Evolutionary conservation across 2,329 filamentous ascomycete genomes (phyloP).

Genomic region (Hypomyces perniciosus): DNA sequence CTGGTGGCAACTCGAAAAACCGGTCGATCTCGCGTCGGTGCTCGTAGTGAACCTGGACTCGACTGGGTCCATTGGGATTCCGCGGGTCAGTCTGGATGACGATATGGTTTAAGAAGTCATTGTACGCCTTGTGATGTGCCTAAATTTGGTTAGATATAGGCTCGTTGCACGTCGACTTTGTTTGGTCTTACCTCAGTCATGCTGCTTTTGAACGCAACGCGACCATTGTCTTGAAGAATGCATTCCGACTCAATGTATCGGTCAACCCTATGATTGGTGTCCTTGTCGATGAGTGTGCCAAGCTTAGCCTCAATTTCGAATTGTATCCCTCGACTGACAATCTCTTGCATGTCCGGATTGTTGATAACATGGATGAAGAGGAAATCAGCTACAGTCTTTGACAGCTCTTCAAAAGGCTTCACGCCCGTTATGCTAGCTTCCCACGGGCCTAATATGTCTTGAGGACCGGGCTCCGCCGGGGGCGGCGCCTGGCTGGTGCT

Average conservation of each 20-base stretch:
- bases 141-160: constrained; percentile 30
- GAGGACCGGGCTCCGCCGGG: constrained; percentile 24
- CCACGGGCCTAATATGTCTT: constrained; percentile 49
- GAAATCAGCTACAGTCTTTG: constrained; percentile 74
- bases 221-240: constrained; percentile 55
- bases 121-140: constrained; percentile 76
- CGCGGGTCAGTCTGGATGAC: constrained; percentile 54
- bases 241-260: constrained; percentile 66
- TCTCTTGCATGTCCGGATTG: constrained; percentile 59
- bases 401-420: constrained; percentile 67
- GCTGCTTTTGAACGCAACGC: constrained; percentile 71
- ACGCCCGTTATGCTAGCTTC: constrained; percentile 63
- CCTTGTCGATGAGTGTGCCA: constrained; percentile 70
- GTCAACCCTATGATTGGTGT: constrained; percentile 62
- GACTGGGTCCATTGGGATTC: constrained; percentile 38
- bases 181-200: constrained; percentile 73
- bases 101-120: constrained; percentile 72
- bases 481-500: constrained; percentile 20
- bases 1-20: constrained; percentile 68
- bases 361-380: constrained; percentile 66
- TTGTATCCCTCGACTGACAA: constrained; percentile 59
- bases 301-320: constrained; percentile 95
- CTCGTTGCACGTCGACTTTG: neutral
- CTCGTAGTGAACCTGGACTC: constrained; percentile 68
- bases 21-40: constrained; percentile 79